These are phyloP conservation scores for Stylosanthes scabra DNA, from an alignment of 331 rosid genomes.

Conservation along the genomic window DNA sequence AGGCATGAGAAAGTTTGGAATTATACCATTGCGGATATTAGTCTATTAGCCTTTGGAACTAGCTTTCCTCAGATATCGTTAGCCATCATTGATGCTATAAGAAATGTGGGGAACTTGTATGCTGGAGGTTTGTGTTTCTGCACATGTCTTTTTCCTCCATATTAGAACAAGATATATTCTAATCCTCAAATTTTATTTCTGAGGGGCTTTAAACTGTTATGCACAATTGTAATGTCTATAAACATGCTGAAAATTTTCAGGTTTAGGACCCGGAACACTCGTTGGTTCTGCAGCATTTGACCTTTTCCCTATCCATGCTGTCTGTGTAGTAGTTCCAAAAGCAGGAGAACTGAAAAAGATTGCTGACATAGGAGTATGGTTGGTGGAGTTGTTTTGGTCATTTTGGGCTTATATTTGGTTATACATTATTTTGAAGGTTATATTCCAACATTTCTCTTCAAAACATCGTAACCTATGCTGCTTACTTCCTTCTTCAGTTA, in stretches of 20 bases:
- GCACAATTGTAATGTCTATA: conserved; percentile 24
- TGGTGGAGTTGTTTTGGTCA: conserved; percentile 96
- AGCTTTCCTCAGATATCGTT: conserved; percentile 99
- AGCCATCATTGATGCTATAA: conserved; percentile 93
- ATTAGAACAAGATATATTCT: conserved; percentile 3
- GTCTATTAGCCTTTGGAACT: conserved; percentile 93
- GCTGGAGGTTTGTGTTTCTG: conserved; percentile 86
- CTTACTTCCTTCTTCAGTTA: conserved; percentile 11
- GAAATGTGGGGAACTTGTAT: conserved; percentile 71
- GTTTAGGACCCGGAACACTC: conserved; percentile 99
- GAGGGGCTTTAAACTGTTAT: conserved; percentile 20
- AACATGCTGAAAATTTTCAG: conserved; percentile 47
- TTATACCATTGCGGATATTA: conserved; percentile 92
- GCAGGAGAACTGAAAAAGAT: conserved; percentile 92
- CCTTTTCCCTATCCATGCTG: conserved; percentile 96
- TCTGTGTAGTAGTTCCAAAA: conserved; percentile 89
- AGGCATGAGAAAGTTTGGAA: conserved; percentile 89
- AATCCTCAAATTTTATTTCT: conserved; percentile 3
- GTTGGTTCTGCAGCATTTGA: conserved; percentile 99
- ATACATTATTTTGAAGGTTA: conserved; percentile 92
- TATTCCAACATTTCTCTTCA: conserved; percentile 20
- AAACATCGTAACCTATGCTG: conserved; percentile 20
- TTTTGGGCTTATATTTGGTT: conserved; percentile 99
- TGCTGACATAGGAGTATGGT: conserved; percentile 94
- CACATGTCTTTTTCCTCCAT: conserved; percentile 20